Evolutionary conservation across 2,329 filamentous ascomycete genomes (phyloP), one percentile per base, ranked within the genome.

Genomic region (Ceratocystis colombiana): DNA sequence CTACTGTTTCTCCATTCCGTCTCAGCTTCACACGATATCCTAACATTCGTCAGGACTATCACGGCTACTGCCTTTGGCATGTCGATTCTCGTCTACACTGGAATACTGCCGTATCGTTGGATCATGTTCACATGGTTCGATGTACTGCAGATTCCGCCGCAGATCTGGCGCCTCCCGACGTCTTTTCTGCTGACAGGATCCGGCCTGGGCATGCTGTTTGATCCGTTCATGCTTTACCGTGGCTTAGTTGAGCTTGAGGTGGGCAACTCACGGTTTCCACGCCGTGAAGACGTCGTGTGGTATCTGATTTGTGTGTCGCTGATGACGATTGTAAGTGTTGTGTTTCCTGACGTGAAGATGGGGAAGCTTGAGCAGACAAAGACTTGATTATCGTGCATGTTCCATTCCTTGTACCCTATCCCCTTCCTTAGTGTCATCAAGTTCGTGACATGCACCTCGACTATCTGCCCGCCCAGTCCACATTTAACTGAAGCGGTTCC

Each of bases 401-500:
- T 64, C 61, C 41, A n/a, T 15, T 57, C 20, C 50, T 25, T 25
- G 12, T 25, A 55, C 12, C 50, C 50, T 15, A 15, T 44, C 44
- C 48, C 68, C 22, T 48, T 64, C 53, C 48, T 41, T 41, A 2
- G 55, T 55, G 50, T 62, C 64, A 62, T 67, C 33, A 63, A 41
- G 37, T 15, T 41, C 30, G 48, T 25, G 66, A 30, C 69, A 66
- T 71, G 75, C 78, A 66, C 76, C 81, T 83, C 81, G 79, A 79
- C 80, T 85, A 88, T 88, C 87, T 90, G 87, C 87, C 87, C 87
- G 87, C 82, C 84, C 87, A 88, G 87, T 80, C 80, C 73, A 64
- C 82, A 77, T 82, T 82, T 87, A 84, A 80, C 86, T 89, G 86
- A 87, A 82, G 80, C 87, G 87, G 87, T 90, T 90, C 87, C 87